These are phyloP conservation scores for Vigna radiata DNA, from an alignment of 306 rosid species.

Conservation along the genomic window DNA sequence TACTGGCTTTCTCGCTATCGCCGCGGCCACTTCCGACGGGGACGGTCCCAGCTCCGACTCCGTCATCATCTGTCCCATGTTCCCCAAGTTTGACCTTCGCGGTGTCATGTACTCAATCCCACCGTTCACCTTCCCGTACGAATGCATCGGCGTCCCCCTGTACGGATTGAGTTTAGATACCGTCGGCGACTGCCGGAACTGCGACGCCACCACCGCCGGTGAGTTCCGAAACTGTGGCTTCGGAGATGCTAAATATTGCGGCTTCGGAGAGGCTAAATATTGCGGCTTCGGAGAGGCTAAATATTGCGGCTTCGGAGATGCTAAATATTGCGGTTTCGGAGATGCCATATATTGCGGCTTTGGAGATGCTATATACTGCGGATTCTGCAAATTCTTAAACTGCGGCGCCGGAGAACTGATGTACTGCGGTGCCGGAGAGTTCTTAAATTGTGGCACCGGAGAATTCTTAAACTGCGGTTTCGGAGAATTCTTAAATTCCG, in stretches of 20 bases:
- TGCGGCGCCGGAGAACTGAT: constrained; percentile 11
- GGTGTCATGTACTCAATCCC: constrained; percentile 65
- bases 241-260: no score
- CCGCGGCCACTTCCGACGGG: constrained; percentile 87
- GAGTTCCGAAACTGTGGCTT: constrained; percentile 12
- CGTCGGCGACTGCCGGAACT: constrained; percentile 32
- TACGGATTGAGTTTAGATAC: constrained; percentile 39
- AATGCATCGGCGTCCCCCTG: constrained; percentile 45
- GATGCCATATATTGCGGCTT: constrained; percentile 9
- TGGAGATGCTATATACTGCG: background rate
- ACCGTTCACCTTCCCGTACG: constrained; percentile 30
- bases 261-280: no score
- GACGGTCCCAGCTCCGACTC: constrained; percentile 92
- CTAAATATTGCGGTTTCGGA: constrained; percentile 9
- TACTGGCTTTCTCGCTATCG: constrained; percentile 54
- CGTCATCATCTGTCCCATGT: constrained; percentile 48
- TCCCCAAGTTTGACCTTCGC: constrained; percentile 57
- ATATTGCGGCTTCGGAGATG: constrained; percentile 26
- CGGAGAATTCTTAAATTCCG: constrained; percentile 18
- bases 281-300: no score
- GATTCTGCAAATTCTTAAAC: background rate
- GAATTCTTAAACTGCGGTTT: background rate
- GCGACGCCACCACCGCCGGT: constrained; percentile 17
- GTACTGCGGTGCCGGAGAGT: constrained; percentile 15
- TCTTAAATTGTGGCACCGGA: constrained; percentile 13